These are phyloP conservation scores for Botrytis byssoidea DNA, from an alignment of 2,329 filamentous ascomycete species.

Conservation along the genomic window DNA sequence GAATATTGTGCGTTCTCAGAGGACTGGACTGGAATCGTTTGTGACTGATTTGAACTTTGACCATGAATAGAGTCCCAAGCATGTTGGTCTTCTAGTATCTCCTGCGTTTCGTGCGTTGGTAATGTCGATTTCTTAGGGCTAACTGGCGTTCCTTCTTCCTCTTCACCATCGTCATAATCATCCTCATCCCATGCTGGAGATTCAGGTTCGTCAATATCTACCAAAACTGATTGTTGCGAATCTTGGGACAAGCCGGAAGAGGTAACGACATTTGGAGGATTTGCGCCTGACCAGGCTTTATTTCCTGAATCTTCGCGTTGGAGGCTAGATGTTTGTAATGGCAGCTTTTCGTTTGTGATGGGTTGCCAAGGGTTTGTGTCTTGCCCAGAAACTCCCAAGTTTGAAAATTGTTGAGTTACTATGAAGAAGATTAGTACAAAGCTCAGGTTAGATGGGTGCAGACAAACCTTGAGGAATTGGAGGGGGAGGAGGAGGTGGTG, in stretches of 20 bases:
- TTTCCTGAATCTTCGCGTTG: slow-evolving; percentile 33
- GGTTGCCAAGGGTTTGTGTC: slow-evolving; percentile 39
- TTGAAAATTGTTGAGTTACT: slow-evolving; percentile 31
- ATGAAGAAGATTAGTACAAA: slow-evolving; percentile 6
- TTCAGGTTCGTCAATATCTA: slow-evolving; percentile 36
- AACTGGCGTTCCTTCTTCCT: neutral
- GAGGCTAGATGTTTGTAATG: slow-evolving; percentile 26
- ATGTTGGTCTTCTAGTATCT: slow-evolving; percentile 34
- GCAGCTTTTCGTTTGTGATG: slow-evolving; percentile 27
- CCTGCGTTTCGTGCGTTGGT: slow-evolving; percentile 25
- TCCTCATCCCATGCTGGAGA: slow-evolving; percentile 40
- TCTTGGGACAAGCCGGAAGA: neutral
- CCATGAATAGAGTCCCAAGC: slow-evolving; percentile 33
- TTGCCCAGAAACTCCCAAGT: slow-evolving; percentile 32
- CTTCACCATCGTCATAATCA: slow-evolving; percentile 23
- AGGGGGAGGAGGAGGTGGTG: slow-evolving; percentile 28
- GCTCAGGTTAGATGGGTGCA: neutral
- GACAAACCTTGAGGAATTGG: slow-evolving; percentile 28
- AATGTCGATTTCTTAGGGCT: slow-evolving; percentile 20
- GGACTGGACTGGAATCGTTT: neutral
- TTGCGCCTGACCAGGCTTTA: slow-evolving; percentile 32
- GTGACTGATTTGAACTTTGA: slow-evolving; percentile 11
- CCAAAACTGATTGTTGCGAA: slow-evolving; percentile 28
- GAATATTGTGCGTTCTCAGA: slow-evolving; percentile 23
- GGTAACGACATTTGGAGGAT: neutral